These are phyloP conservation scores for Scedosporium boydii DNA, from an alignment of 2,329 filamentous ascomycete genomes.

Conservation along the genomic window DNA sequence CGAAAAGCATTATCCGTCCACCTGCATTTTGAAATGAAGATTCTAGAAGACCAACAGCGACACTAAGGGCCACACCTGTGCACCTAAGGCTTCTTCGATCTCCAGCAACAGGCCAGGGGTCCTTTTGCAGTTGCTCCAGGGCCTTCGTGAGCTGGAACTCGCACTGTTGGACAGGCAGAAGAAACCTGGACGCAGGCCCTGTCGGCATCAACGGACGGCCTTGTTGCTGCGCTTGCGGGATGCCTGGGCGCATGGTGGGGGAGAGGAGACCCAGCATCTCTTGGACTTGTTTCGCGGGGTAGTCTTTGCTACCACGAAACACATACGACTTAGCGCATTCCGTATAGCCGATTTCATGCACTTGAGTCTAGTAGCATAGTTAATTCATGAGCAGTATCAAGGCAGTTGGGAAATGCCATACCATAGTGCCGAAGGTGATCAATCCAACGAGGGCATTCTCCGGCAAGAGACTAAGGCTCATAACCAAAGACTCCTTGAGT, in stretches of 20 bases:
- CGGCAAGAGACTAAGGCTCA: slow-evolving; percentile 74
- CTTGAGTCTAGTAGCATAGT: slow-evolving; percentile 57
- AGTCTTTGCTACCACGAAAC: slow-evolving; percentile 96
- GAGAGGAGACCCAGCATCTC: slow-evolving; percentile 89
- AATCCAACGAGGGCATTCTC: slow-evolving; percentile 74
- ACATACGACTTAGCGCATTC: slow-evolving; percentile 99
- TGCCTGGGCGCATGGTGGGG: slow-evolving; percentile 62
- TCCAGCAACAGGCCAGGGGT: slow-evolving; percentile 94
- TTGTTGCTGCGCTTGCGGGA: slow-evolving; percentile 53
- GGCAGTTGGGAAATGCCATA: slow-evolving; percentile 24
- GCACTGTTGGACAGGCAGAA: slow-evolving; percentile 88
- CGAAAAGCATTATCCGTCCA: slow-evolving; percentile 93
- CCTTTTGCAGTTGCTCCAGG: slow-evolving; percentile 88
- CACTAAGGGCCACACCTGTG: slow-evolving; percentile 91
- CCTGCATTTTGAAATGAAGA: slow-evolving; percentile 93
- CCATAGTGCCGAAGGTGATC: slow-evolving; percentile 90
- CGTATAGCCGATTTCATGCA: slow-evolving; percentile 95
- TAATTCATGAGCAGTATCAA: slow-evolving; percentile 8
- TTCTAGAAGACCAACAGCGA: slow-evolving; percentile 86
- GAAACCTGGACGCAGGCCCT: slow-evolving; percentile 78
- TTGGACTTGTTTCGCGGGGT: slow-evolving; percentile 96
- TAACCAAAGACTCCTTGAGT: slow-evolving; percentile 76
- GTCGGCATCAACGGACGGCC: slow-evolving; percentile 65
- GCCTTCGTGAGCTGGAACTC: slow-evolving; percentile 97
- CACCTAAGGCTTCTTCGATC: slow-evolving; percentile 86